Evolutionary conservation across 2,329 filamentous ascomycete species (phyloP).

Genomic region (Pseudopyrenochaeta lycopersici): DNA sequence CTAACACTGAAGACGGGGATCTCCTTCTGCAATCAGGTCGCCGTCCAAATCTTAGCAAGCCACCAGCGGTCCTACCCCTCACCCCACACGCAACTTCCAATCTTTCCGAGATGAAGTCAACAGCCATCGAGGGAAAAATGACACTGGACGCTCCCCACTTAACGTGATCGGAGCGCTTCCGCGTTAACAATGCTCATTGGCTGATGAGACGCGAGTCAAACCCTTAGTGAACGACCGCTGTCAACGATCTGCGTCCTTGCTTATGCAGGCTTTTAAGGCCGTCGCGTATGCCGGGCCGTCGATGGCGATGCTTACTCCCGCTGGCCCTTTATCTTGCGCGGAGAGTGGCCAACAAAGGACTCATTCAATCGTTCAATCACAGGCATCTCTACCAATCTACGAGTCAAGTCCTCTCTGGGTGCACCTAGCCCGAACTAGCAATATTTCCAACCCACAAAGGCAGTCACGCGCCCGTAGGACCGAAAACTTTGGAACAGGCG

Average conservation of each 20-base stretch:
- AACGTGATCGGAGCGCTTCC: not conserved
- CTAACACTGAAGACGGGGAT: too few species aligned
- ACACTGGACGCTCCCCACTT: not conserved
- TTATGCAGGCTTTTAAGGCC: not conserved
- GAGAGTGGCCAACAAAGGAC: not conserved
- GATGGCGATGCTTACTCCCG: not conserved
- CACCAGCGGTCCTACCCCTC: too few species aligned
- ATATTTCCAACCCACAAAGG: too few species aligned
- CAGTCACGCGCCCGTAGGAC: not conserved
- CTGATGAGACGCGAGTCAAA: not conserved
- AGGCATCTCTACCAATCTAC: not conserved
- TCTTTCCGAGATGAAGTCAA: too few species aligned
- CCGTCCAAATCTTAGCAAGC: too few species aligned
- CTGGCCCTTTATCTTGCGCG: not conserved
- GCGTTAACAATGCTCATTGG: not conserved
- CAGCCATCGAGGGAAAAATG: not conserved
- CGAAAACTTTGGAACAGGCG: not conserved
- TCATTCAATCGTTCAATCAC: not conserved
- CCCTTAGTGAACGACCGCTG: not conserved
- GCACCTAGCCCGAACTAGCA: too few species aligned
- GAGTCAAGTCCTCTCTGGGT: not conserved
- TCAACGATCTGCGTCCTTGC: not conserved
- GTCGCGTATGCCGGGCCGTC: not conserved
- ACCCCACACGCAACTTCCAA: too few species aligned
- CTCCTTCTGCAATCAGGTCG: too few species aligned